These are phyloP conservation scores for Kitagawia praeruptora DNA, from an alignment of 129 eudicot species.

Conservation along the genomic window DNA sequence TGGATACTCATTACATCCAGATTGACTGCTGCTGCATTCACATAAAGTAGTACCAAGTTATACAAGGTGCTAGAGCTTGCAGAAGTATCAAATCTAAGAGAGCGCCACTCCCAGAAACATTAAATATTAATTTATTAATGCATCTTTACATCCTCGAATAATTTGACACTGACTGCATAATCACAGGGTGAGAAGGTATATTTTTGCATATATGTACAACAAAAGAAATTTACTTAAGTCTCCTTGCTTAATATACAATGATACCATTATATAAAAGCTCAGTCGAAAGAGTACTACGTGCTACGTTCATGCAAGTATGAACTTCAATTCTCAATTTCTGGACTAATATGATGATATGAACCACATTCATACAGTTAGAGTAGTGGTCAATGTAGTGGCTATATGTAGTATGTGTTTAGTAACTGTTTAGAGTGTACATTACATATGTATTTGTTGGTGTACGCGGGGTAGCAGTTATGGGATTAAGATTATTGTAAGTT, in stretches of 20 bases:
- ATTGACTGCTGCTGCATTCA: slow-evolving; percentile 6
- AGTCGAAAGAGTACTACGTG: not conserved
- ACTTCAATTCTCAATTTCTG: not conserved
- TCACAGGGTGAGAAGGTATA: not conserved
- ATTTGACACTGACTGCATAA: not conserved
- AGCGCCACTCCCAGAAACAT: not conserved
- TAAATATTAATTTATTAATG: not conserved
- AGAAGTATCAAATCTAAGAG: not conserved
- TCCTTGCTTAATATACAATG: not conserved
- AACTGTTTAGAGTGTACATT: too few relatives aligned
- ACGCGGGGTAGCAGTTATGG: too few relatives aligned
- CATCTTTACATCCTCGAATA: not conserved
- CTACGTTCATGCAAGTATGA: not conserved
- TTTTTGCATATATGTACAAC: not conserved
- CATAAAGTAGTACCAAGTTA: slow-evolving; percentile 2
- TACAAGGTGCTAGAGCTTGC: not conserved
- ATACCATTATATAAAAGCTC: not conserved
- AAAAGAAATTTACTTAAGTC: not conserved
- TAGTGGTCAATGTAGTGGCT: too few relatives aligned
- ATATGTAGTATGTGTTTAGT: too few relatives aligned
- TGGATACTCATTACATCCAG: slow-evolving; percentile 56
- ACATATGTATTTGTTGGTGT: too few relatives aligned
- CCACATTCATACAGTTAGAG: too few relatives aligned
- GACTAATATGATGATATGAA: not conserved
- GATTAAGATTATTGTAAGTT: too few relatives aligned